A percentile compares a stretch with the other conserved stretches of the same genome.
Conservation (phyloP, 345 rosid genomes). For the Hibiscus mutabilis region DNA sequence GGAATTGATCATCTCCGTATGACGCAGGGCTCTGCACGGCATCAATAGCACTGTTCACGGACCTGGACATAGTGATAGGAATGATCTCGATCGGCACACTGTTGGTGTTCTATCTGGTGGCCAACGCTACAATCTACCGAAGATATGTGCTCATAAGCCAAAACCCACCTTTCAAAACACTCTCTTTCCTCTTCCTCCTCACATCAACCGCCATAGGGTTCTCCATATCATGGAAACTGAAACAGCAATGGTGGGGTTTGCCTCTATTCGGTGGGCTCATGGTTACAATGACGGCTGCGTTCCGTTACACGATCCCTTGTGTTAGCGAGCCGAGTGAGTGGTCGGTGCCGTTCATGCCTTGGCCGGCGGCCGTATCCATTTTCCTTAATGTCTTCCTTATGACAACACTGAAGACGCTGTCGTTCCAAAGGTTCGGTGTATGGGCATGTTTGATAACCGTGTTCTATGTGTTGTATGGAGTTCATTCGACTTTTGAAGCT, state of each 20-base stretch:
- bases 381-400: constrained; percentile 71
- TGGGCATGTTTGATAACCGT: constrained; percentile 65
- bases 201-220: constrained; percentile 49
- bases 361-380: constrained; percentile 74
- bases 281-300: constrained; percentile 36
- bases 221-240: constrained; percentile 64
- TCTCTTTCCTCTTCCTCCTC: constrained; percentile 63
- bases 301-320: constrained; percentile 36
- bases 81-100: constrained; percentile 77
- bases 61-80: constrained; percentile 54
- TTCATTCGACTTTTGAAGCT: constrained; percentile 75
- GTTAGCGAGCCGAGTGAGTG: constrained; percentile 29
- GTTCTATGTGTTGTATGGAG: constrained; percentile 79
- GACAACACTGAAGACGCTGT: constrained; percentile 47
- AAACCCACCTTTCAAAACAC: constrained; percentile 47
- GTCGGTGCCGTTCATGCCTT: constrained; percentile 92
- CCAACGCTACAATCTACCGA: constrained; percentile 77
- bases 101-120: constrained; percentile 77
- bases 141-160: constrained; percentile 43
- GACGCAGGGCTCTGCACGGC: constrained; percentile 87
- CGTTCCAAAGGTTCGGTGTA: constrained; percentile 62
- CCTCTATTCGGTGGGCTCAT: constrained; percentile 37
- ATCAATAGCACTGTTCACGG: constrained; percentile 78
- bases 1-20: neutral
- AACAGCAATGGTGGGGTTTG: constrained; percentile 48